Percentiles rank a stretch among this genome's conserved stretches.
Evolutionary conservation across 176 grass and related monocot species (phyloP).

Genomic region (Paspalum vaginatum): DNA sequence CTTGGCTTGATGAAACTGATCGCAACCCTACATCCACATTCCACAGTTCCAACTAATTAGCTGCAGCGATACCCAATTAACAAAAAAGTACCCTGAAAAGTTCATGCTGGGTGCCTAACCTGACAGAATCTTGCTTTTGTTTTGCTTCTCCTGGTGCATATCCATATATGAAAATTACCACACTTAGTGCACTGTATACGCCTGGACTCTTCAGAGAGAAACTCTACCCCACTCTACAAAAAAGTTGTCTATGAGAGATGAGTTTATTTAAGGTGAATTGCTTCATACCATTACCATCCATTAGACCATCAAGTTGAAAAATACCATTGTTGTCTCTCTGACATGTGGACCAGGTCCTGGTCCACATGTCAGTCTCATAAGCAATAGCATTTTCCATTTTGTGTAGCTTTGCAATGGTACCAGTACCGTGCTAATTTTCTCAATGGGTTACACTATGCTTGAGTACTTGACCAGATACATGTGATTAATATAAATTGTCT

Average conservation of each 20-base stretch:
- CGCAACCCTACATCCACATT: conserved; percentile 77
- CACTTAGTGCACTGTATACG: conserved; percentile 98
- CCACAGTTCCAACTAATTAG: conserved; percentile 38
- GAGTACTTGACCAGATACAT: not conserved
- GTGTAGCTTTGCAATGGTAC: not conserved
- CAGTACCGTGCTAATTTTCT: conserved; percentile 13
- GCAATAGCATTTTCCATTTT: not conserved
- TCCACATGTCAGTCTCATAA: not conserved
- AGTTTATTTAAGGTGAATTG: conserved; percentile 3
- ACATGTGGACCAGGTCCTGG: not conserved
- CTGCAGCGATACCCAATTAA: not conserved
- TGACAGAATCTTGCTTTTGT: conserved; percentile 94
- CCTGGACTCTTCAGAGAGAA: conserved; percentile 88
- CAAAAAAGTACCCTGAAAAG: conserved; percentile 32
- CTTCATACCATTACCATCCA: not conserved
- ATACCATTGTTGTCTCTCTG: not conserved
- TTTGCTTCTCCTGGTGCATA: conserved; percentile 96
- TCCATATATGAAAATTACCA: conserved; percentile 97
- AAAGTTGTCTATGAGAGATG: conserved; percentile 24
- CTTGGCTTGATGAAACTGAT: conserved; percentile 84
- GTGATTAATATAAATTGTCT: not conserved
- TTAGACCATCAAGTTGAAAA: not conserved
- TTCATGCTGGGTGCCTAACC: conserved; percentile 47
- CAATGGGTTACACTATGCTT: conserved; percentile 13
- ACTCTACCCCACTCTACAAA: conserved; percentile 82